Evolutionary conservation across 164 flowering plant species (phyloP).

Genomic region (Cinnamomum micranthum): DNA sequence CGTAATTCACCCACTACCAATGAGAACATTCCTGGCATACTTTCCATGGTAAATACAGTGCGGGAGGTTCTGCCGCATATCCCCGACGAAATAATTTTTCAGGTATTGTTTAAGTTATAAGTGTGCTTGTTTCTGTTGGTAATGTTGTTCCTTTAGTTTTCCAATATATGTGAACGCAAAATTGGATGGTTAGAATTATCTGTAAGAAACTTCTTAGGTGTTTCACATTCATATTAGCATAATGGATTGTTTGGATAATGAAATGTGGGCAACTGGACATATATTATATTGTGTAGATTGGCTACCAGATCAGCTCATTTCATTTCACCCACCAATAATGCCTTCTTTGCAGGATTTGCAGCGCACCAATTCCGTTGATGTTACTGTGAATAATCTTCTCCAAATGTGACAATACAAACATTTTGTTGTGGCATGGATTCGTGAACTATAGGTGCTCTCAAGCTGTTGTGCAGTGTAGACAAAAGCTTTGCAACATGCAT

Average conservation of each 20-base stretch:
- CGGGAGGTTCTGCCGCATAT: constrained; percentile 93
- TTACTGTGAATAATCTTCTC: constrained; percentile 96
- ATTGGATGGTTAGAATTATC: background rate
- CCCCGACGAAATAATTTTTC: constrained; percentile 86
- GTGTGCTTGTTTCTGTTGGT: background rate
- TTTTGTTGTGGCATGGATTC: background rate
- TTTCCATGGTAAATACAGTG: constrained; percentile 91
- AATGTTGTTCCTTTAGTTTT: background rate
- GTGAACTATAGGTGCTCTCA: constrained; percentile 1
- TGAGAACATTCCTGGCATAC: constrained; percentile 59
- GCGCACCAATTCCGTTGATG: constrained; percentile 71
- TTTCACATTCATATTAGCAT: background rate
- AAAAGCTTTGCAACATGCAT: background rate
- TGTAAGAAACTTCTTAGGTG: background rate
- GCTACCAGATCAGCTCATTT: background rate
- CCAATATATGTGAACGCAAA: background rate
- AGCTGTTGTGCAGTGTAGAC: constrained; percentile 16
- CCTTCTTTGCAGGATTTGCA: constrained; percentile 78
- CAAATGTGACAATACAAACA: constrained; percentile 52
- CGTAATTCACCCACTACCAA: constrained; percentile 35
- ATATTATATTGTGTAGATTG: no score
- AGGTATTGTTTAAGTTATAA: constrained; percentile 40
- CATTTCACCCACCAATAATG: background rate
- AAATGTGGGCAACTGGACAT: background rate
- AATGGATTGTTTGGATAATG: background rate